These are phyloP conservation scores for Yarrowia sp. DNA, from an alignment of 805 yeast species.

Conservation along the genomic window DNA sequence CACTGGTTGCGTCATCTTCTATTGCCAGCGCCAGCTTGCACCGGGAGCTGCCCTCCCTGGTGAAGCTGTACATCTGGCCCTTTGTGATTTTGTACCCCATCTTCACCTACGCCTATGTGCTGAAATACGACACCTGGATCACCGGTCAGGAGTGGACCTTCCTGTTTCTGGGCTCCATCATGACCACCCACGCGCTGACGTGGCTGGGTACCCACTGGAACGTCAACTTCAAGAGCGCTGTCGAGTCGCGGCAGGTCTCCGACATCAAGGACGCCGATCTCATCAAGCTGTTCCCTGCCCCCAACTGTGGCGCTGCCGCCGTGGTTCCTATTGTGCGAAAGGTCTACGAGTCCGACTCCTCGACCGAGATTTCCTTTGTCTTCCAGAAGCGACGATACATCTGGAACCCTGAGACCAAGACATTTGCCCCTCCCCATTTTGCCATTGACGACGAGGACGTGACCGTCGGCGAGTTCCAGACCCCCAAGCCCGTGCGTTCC, in stretches of 20 bases:
- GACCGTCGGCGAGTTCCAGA: conserved; percentile 55
- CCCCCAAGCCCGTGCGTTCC: conserved; percentile 32
- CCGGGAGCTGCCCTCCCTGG: conserved; percentile 57
- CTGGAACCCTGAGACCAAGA: conserved; percentile 51
- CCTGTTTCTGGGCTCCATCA: conserved; percentile 71
- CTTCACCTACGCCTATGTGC: conserved; percentile 60
- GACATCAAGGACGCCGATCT: conserved; percentile 63
- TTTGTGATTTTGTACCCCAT: conserved; percentile 70
- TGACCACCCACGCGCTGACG: conserved; percentile 70
- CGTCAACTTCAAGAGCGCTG: conserved; percentile 61
- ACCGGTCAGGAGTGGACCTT: conserved; percentile 95
- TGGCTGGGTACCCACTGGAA: conserved; percentile 96
- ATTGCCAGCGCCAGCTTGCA: conserved; percentile 71
- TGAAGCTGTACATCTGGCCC: conserved; percentile 80
- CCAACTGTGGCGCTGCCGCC: conserved; percentile 83
- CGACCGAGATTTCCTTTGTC: conserved; percentile 64
- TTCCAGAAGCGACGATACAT: conserved; percentile 92
- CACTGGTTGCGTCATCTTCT: conserved; percentile 66
- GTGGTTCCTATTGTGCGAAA: conserved; percentile 61
- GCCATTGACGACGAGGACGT: conserved; percentile 59
- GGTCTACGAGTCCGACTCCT: conserved; percentile 50
- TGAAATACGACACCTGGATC: conserved; percentile 75
- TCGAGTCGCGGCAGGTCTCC: conserved; percentile 61
- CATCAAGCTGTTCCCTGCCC: conserved; percentile 73
- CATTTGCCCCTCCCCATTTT: conserved; percentile 81